These are phyloP conservation scores for Chlorella sp. DNA, from an alignment of 139 green algal genomes.

Conservation along the genomic window DNA sequence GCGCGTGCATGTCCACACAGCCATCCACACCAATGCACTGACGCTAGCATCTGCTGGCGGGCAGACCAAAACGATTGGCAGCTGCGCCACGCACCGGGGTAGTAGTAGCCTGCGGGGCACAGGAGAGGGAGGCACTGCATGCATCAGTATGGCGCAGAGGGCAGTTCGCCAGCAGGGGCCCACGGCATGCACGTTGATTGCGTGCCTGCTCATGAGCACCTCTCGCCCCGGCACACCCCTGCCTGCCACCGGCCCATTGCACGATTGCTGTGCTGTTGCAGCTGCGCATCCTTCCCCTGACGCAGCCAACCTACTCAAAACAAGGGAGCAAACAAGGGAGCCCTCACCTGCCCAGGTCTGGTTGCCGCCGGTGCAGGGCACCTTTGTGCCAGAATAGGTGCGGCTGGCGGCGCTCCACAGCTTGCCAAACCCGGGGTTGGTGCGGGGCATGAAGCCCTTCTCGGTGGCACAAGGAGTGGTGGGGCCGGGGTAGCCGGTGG, in stretches of 20 bases:
- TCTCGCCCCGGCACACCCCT: background rate
- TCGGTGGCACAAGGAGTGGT: constrained; percentile 32
- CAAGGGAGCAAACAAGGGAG: background rate
- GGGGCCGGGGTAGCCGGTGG: constrained; percentile 40
- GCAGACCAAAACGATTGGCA: too few relatives aligned
- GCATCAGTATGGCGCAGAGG: too few relatives aligned
- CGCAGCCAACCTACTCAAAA: background rate
- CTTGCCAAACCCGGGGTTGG: background rate
- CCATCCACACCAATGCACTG: too few relatives aligned
- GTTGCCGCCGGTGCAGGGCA: constrained; percentile 55
- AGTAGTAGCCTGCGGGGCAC: too few relatives aligned
- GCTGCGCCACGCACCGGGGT: too few relatives aligned
- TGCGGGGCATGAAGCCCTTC: constrained; percentile 38
- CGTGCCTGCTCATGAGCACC: too few relatives aligned
- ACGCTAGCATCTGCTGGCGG: too few relatives aligned
- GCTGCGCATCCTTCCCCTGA: background rate
- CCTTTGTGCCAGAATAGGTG: background rate
- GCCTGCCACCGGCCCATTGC: background rate
- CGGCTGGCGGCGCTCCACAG: background rate
- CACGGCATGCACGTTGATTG: too few relatives aligned
- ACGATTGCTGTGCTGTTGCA: background rate
- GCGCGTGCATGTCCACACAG: too few relatives aligned
- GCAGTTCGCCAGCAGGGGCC: too few relatives aligned
- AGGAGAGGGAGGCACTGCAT: too few relatives aligned
- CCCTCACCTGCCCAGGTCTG: constrained; percentile 46